Evolutionary conservation across 2,329 filamentous ascomycete genomes (phyloP).

Genomic region (Ophiocordyceps sinensis): DNA sequence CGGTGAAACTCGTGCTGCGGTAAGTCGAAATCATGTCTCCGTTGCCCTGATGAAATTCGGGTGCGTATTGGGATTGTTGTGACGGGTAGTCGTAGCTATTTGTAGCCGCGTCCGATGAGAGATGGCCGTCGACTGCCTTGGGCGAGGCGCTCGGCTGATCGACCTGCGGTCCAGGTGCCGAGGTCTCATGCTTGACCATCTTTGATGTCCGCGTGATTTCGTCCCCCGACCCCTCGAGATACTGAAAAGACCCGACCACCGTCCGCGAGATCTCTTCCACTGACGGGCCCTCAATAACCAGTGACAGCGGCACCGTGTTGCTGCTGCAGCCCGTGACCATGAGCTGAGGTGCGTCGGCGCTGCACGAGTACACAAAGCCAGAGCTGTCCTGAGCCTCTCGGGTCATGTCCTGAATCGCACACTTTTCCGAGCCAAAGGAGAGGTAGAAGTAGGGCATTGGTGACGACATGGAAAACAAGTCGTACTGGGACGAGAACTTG

Average conservation of each 20-base stretch:
- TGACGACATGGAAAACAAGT: slow-evolving; percentile 46
- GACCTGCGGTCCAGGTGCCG: slow-evolving; percentile 19
- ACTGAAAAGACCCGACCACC: slow-evolving; percentile 31
- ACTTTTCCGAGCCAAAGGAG: slow-evolving; percentile 66
- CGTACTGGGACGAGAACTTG: slow-evolving; percentile 61
- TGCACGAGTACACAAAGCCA: slow-evolving; percentile 57
- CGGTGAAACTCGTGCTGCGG: slow-evolving; percentile 34
- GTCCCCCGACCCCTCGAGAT: slow-evolving; percentile 35
- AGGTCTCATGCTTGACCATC: slow-evolving; percentile 20
- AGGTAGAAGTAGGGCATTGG: slow-evolving; percentile 46
- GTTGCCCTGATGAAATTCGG: slow-evolving; percentile 24
- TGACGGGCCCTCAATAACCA: slow-evolving; percentile 35
- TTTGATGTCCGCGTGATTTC: slow-evolving; percentile 24
- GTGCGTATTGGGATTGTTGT: slow-evolving; percentile 24
- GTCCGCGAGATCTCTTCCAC: slow-evolving; percentile 38
- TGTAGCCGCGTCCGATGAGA: slow-evolving; percentile 24
- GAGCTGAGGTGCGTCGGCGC: slow-evolving; percentile 53
- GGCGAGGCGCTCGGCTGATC: slow-evolving; percentile 26
- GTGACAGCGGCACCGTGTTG: slow-evolving; percentile 38
- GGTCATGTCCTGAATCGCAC: slow-evolving; percentile 42
- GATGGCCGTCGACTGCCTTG: slow-evolving; percentile 24
- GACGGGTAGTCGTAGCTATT: slow-evolving; percentile 32
- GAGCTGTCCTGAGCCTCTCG: slow-evolving; percentile 42
- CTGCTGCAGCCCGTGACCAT: slow-evolving; percentile 33
- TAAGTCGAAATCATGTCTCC: slow-evolving; percentile 43